These are phyloP conservation scores for Coemansia sp. DNA, from an alignment of 192 early-diverging fungal species.

Conservation along the genomic window DNA sequence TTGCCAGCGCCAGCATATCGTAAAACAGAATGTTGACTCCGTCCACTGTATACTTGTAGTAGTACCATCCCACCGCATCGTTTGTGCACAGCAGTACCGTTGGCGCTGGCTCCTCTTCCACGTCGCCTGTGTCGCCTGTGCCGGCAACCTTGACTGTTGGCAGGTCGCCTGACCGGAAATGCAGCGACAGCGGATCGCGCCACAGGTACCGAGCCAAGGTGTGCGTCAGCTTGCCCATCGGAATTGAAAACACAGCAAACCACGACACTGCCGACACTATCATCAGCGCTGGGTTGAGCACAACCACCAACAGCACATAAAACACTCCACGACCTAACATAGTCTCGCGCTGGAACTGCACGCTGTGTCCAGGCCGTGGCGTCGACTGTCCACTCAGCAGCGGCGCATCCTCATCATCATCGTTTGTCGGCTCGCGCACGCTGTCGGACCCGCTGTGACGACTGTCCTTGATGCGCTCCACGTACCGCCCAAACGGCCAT, in stretches of 20 bases:
- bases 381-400: conserved; percentile 21
- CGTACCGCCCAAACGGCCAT: conserved; percentile 96
- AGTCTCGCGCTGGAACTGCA: conserved; percentile 24
- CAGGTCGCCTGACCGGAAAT: conserved; percentile 64
- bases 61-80: conserved; percentile 85
- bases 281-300: conserved; percentile 74
- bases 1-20: conserved; percentile 80
- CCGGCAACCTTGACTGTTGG: conserved; percentile 48
- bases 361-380: conserved; percentile 7
- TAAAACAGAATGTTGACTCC: conserved; percentile 97
- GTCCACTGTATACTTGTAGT: conserved; percentile 95
- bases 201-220: conserved; percentile 75
- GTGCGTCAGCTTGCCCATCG: conserved; percentile 92
- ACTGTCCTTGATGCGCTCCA: conserved; percentile 64
- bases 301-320: conserved; percentile 24
- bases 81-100: conserved; percentile 83
- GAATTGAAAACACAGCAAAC: conserved; percentile 83
- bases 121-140: conserved; percentile 1
- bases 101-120: conserved; percentile 37
- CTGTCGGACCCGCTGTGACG: conserved; percentile 14
- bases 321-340: conserved; percentile 37
- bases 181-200: conserved; percentile 72
- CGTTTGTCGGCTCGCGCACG: neutral
- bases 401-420: conserved; percentile 45
- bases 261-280: conserved; percentile 76